A percentile compares a stretch with the other conserved stretches of the same genome.
Conservation (phyloP, 2,329 filamentous ascomycete genomes). For the Verticillium klebahnii region DNA sequence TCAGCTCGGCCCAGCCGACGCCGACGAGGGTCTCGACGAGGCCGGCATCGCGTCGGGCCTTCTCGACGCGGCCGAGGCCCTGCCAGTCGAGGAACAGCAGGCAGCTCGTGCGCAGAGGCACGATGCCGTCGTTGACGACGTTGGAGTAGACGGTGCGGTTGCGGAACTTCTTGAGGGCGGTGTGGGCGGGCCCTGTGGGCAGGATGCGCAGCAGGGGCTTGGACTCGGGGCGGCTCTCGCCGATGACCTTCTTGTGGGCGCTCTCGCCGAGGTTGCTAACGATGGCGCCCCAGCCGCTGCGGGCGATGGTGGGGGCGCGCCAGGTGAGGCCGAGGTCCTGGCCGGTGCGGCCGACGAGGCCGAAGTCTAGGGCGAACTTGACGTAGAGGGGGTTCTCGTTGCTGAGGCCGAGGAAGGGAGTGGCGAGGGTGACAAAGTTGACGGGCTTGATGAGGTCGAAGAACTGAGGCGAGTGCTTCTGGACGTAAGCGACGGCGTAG, state of each 20-base stretch:
- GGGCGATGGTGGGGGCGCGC: conserved; percentile 80
- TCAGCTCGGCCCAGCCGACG: conserved; percentile 93
- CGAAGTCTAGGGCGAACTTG: conserved; percentile 94
- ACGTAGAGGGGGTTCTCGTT: conserved; percentile 98
- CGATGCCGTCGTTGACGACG: conserved; percentile 96
- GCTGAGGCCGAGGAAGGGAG: conserved; percentile 85
- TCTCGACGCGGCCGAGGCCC: conserved; percentile 87
- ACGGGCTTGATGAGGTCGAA: conserved; percentile 81
- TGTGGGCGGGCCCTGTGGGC: conserved; percentile 86
- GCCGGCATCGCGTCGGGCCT: conserved; percentile 86
- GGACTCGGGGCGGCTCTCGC: conserved; percentile 66
- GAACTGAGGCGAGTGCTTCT: conserved; percentile 90
- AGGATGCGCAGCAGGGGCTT: conserved; percentile 87
- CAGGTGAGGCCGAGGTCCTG: conserved; percentile 94
- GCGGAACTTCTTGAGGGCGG: conserved; percentile 79
- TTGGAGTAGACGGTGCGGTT: conserved; percentile 94
- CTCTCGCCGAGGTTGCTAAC: conserved; percentile 75
- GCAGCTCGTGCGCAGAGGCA: conserved; percentile 90
- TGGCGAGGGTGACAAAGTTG: conserved; percentile 85
- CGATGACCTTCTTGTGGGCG: conserved; percentile 54
- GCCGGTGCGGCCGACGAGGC: conserved; percentile 90
- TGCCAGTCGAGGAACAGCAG: conserved; percentile 97
- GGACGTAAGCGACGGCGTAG: conserved; percentile 93
- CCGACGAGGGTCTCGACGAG: conserved; percentile 88
- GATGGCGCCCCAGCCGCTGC: conserved; percentile 84